Percentiles rank a stretch among this genome's conserved stretches.
Evolutionary conservation across 192 early-diverging fungal species (phyloP).

Genomic region (Irineochytrium annulatum): DNA sequence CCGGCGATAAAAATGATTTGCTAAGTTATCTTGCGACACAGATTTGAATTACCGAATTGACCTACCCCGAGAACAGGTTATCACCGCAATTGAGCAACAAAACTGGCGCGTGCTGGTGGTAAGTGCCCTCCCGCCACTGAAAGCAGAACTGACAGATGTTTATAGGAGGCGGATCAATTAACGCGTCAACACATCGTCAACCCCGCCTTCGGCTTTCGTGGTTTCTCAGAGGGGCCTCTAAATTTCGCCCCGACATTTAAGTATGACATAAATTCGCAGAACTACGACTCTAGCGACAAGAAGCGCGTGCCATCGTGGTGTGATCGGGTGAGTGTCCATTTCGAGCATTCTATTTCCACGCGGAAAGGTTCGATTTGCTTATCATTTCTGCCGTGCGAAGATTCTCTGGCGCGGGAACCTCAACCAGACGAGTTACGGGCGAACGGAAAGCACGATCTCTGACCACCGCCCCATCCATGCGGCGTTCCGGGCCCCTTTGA

Average conservation of each 20-base stretch:
- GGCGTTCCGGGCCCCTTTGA: slow-evolving; percentile 59
- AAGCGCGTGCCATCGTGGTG: slow-evolving; percentile 92
- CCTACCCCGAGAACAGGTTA: slow-evolving; percentile 60
- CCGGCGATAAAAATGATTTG: slow-evolving; percentile 48
- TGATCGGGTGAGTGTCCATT: slow-evolving; percentile 66
- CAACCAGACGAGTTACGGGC: slow-evolving; percentile 52
- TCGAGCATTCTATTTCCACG: slow-evolving; percentile 7
- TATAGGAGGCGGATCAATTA: slow-evolving; percentile 49
- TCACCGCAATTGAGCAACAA: slow-evolving; percentile 53
- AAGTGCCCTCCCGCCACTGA: slow-evolving; percentile 5
- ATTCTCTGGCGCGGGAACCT: slow-evolving; percentile 37
- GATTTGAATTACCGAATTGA: slow-evolving; percentile 95
- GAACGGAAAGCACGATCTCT: slow-evolving; percentile 66
- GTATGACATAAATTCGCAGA: slow-evolving; percentile 71
- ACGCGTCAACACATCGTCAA: slow-evolving; percentile 39
- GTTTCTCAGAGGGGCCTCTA: slow-evolving; percentile 73
- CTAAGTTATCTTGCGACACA: slow-evolving; percentile 8
- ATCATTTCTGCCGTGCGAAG: slow-evolving; percentile 11
- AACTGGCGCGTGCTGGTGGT: slow-evolving; percentile 57
- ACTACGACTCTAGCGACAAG: slow-evolving; percentile 92
- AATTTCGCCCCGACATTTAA: slow-evolving; percentile 96
- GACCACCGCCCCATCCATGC: slow-evolving; percentile 85
- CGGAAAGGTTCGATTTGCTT: slow-evolving; percentile 23
- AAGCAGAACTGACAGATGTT: neutral
- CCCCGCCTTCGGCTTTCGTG: slow-evolving; percentile 68